phyloP scores from a whole-genome alignment of 2,329 filamentous ascomycete genomes.

The Epichloe sp. region DNA sequence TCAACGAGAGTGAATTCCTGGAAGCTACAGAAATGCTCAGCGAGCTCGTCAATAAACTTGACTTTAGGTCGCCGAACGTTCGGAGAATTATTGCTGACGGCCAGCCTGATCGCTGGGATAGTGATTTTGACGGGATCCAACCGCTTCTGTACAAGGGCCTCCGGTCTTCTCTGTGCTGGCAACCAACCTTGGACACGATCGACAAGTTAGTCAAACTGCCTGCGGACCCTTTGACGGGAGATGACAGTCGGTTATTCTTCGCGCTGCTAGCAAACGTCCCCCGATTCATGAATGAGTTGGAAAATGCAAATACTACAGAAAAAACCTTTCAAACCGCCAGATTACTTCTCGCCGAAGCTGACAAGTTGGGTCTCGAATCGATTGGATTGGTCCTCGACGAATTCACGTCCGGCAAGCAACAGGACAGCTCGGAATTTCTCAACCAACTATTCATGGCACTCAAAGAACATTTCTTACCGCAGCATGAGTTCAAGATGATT shows the following conservation, averaged over 20 bases:
- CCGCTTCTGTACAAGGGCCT: conserved; percentile 82
- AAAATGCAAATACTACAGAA: conserved; percentile 44
- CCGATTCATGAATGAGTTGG: conserved; percentile 67
- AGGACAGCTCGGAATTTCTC: conserved; percentile 62
- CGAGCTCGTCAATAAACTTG: conserved; percentile 69
- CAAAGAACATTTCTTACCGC: conserved; percentile 65
- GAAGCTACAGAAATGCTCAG: conserved; percentile 88
- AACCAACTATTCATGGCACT: conserved; percentile 60
- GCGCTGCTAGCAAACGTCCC: conserved; percentile 80
- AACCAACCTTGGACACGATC: conserved; percentile 63
- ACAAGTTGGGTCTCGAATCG: conserved; percentile 53
- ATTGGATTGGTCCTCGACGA: conserved; percentile 57
- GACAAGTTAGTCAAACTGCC: conserved; percentile 69
- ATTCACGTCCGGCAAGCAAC: conserved; percentile 55
- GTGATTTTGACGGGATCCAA: conserved; percentile 74
- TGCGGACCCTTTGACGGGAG: conserved; percentile 67
- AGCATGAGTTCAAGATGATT: conserved; percentile 70
- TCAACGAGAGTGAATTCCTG: conserved; percentile 89
- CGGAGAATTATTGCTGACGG: conserved; percentile 62
- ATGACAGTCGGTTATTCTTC: conserved; percentile 71
- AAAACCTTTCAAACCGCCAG: conserved; percentile 50
- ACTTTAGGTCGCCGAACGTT: conserved; percentile 58
- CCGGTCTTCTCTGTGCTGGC: conserved; percentile 71
- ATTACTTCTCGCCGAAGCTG: conserved; percentile 58
- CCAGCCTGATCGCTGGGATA: conserved; percentile 79